Evolutionary conservation across 805 yeast genomes (phyloP).

Genomic region (Schwanniomyces vanrijiae): DNA sequence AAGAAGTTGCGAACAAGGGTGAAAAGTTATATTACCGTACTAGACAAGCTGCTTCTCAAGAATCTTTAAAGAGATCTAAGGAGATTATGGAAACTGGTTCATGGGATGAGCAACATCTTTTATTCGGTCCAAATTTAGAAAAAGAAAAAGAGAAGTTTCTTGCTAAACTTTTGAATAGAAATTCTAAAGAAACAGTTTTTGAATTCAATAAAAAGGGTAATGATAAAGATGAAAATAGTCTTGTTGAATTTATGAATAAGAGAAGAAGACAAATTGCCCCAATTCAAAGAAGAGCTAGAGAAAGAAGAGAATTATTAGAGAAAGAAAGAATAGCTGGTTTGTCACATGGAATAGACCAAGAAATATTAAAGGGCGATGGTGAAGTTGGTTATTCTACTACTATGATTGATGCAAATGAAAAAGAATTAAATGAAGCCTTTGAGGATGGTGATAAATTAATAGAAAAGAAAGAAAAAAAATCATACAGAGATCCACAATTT

Average conservation of each 20-base stretch:
- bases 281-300: conserved; percentile 74
- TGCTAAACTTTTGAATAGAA: conserved; percentile 66
- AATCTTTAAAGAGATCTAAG: conserved; percentile 81
- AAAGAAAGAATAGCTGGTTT: conserved; percentile 76
- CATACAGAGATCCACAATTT: conserved; percentile 73
- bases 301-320: conserved; percentile 64
- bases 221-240: conserved; percentile 53
- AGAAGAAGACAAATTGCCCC: conserved; percentile 89
- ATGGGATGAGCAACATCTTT: conserved; percentile 87
- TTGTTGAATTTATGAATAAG: conserved; percentile 80
- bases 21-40: conserved; percentile 86
- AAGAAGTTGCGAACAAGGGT: conserved; percentile 78
- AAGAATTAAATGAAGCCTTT: conserved; percentile 47
- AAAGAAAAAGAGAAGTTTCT: conserved; percentile 71
- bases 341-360: conserved; percentile 72
- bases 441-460: conserved; percentile 51
- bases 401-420: conserved; percentile 39
- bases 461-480: conserved; percentile 40
- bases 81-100: conserved; percentile 65
- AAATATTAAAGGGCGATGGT: conserved; percentile 55
- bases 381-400: conserved; percentile 49
- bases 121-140: conserved; percentile 76
- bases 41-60: conserved; percentile 80
- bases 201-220: conserved; percentile 64
- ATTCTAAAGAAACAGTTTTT: conserved; percentile 86